Conservation (phyloP, 805 yeast species). For the Kluyveromyces aestuarii region DNA sequence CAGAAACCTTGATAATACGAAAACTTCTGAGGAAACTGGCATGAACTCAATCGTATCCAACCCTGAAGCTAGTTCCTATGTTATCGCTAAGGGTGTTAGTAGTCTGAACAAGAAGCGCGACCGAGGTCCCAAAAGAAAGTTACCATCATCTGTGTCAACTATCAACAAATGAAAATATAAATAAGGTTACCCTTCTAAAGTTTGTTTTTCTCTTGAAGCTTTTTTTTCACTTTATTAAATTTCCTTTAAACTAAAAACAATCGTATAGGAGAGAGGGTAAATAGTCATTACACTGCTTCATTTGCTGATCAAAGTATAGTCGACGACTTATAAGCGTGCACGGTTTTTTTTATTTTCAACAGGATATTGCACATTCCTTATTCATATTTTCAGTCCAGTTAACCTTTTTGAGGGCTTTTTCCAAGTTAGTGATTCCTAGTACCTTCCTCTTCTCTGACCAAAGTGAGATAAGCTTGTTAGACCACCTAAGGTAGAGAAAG, state of each 20-base stretch:
- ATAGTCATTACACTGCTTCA: neutral
- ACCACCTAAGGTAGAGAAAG: too few relatives aligned
- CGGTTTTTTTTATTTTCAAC: neutral
- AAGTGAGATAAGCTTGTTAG: too few relatives aligned
- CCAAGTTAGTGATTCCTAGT: too few relatives aligned
- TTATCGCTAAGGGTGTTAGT: too few relatives aligned
- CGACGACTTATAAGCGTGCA: neutral
- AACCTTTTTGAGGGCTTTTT: too few relatives aligned
- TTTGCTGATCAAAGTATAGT: neutral
- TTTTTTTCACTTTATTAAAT: neutral
- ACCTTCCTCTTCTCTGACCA: too few relatives aligned
- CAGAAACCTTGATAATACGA: neutral
- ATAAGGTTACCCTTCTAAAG: constrained; percentile 1
- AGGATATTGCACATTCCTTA: too few relatives aligned
- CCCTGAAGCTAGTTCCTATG: too few relatives aligned
- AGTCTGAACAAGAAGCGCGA: constrained; percentile 27
- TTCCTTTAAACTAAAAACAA: neutral
- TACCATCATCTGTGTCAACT: constrained; percentile 19
- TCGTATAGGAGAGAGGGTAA: neutral
- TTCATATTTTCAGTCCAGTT: too few relatives aligned
- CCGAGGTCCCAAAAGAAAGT: constrained; percentile 32
- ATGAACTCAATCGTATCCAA: neutral
- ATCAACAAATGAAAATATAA: neutral
- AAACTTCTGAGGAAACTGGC: neutral
- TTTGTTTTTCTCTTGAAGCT: neutral